These are phyloP conservation scores for Mycena galopus DNA, from an alignment of 768 basidiomycete species.

Conservation along the genomic window DNA sequence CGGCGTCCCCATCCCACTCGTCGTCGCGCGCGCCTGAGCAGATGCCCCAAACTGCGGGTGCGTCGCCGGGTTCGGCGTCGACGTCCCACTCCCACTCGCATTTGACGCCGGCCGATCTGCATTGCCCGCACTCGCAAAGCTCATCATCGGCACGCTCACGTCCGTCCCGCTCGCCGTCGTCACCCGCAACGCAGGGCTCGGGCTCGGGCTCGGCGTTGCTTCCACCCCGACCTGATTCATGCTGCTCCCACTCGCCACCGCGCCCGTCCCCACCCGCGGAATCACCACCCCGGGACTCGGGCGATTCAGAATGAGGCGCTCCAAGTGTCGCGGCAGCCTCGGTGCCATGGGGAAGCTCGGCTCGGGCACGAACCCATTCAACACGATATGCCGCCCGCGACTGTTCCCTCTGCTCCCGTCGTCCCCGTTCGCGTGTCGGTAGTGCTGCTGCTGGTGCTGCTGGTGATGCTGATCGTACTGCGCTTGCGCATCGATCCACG, in stretches of 20 bases:
- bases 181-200: conserved; percentile 37
- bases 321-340: conserved; percentile 88
- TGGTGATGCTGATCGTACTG: conserved; percentile 33
- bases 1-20: conserved; percentile 12
- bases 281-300: conserved; percentile 45
- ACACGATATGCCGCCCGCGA: conserved; percentile 29
- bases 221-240: conserved; percentile 43
- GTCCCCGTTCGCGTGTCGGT: conserved; percentile 24
- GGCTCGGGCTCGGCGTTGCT: conserved; percentile 11
- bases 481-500: conserved; percentile 65
- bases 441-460: conserved; percentile 35
- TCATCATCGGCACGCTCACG: conserved; percentile 43
- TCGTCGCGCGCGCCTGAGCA: neutral
- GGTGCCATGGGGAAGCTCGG: conserved; percentile 93
- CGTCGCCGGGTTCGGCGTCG: neutral
- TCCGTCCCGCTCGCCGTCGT: conserved; percentile 57
- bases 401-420: conserved; percentile 47
- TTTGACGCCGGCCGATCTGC: neutral
- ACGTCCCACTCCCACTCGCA: neutral
- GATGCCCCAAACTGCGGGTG: conserved; percentile 35
- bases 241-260: conserved; percentile 45
- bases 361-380: conserved; percentile 61
- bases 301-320: conserved; percentile 91
- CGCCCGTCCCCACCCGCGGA: conserved; percentile 39
- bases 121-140: conserved; percentile 15